A percentile compares a stretch with the other conserved stretches of the same genome.
Conservation (phyloP, 78 protist species). For the Dictyostelium intermedium region DNA sequence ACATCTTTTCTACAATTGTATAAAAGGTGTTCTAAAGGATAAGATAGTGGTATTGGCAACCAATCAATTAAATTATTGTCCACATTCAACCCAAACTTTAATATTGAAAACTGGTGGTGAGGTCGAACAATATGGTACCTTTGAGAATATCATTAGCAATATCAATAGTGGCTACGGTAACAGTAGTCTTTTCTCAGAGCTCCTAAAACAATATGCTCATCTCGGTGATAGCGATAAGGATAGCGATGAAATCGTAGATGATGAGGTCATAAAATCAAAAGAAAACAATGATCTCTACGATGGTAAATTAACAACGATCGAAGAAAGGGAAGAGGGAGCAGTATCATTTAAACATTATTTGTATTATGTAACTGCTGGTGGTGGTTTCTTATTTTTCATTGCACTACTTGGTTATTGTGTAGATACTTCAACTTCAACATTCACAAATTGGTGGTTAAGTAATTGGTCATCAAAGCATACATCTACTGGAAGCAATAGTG, state of each 20-base stretch:
- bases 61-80: conserved; percentile 57
- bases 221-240: not conserved
- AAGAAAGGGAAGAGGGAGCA: conserved; percentile 62
- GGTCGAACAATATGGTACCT: conserved; percentile 17
- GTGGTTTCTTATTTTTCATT: not conserved
- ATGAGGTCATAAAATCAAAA: conserved; percentile 62
- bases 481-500: not conserved
- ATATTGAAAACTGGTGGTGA: not conserved
- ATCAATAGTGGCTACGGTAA: not conserved
- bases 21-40: conserved; percentile 40
- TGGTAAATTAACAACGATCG: conserved; percentile 22
- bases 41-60: conserved; percentile 89
- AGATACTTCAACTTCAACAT: not conserved
- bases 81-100: conserved; percentile 62
- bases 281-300: conserved; percentile 16
- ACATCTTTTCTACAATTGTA: conserved; percentile 68
- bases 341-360: not conserved
- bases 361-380: conserved; percentile 27
- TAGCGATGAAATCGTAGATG: not conserved
- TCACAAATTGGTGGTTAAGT: conserved; percentile 61
- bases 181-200: not conserved
- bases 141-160: not conserved
- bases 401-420: not conserved
- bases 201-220: not conserved
- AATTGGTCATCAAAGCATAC: conserved; percentile 22